phyloP scores from a whole-genome alignment of 768 basidiomycete genomes.

The Paxillus involutus region DNA sequence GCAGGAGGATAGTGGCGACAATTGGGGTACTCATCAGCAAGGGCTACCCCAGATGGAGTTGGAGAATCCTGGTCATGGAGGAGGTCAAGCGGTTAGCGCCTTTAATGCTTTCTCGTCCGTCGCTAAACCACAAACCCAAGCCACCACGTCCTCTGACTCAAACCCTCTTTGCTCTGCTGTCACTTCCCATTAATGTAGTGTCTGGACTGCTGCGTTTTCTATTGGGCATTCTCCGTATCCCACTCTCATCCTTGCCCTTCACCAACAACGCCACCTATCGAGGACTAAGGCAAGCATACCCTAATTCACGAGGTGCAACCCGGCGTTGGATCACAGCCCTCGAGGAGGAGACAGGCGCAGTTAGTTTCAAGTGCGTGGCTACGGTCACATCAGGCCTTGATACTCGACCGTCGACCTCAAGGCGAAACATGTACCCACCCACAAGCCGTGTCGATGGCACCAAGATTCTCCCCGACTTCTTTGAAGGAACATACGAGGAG shows the following conservation, averaged over 20 bases:
- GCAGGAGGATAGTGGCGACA: too few relatives aligned
- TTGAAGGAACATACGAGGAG: constrained; percentile 77
- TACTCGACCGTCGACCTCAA: constrained; percentile 46
- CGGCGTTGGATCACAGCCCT: constrained; percentile 80
- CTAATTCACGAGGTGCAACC: constrained; percentile 51
- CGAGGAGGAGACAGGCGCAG: constrained; percentile 83
- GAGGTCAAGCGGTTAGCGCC: constrained; percentile 8
- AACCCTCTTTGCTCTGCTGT: constrained; percentile 39
- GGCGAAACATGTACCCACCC: constrained; percentile 25
- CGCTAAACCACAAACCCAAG: not conserved
- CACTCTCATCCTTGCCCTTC: constrained; percentile 59
- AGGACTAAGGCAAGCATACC: constrained; percentile 34
- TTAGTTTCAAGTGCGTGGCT: constrained; percentile 47
- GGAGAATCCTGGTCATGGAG: not conserved
- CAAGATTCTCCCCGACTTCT: constrained; percentile 78
- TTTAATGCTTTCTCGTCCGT: not conserved
- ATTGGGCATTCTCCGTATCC: constrained; percentile 65
- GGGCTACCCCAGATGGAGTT: not conserved
- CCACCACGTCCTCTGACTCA: constrained; percentile 8
- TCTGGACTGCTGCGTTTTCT: constrained; percentile 63
- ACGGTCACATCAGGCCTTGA: constrained; percentile 39
- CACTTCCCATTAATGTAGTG: constrained; percentile 61
- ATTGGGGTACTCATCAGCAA: not conserved
- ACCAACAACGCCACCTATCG: constrained; percentile 44
- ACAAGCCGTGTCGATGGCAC: constrained; percentile 32